Evolutionary conservation across 768 basidiomycete genomes (phyloP), one percentile per base, ranked within the genome.

Genomic region (Candolleomyces aberdarensis): DNA sequence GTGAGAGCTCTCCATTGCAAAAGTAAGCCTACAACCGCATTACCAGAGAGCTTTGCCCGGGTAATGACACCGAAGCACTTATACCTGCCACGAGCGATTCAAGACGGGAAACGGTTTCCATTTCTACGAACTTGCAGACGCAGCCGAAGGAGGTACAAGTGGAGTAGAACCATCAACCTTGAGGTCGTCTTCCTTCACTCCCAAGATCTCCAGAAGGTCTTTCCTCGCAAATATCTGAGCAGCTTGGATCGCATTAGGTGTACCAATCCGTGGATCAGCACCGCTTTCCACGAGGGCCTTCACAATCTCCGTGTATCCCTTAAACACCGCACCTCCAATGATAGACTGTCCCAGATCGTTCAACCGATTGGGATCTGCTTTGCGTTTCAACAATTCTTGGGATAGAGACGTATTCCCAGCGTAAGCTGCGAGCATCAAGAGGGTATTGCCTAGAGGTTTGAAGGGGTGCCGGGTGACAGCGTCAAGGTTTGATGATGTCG

Each of bases 351-450:
- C 84, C 3, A 81, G 78, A 65, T 92, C 89, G 70, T 93, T 93
- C 55, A 85, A 67, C 11, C 84, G 76, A 66, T 91, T 86, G 1
- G 85, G 83, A 70, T 92, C 88, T 43, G 83, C 88, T 2, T 82
- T 82, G 39, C 80, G 78, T 6, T 72, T 65, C 51, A 91, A 71
- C 29, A 93, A 79, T 14, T 78, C 79, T 50, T 75, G 74, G 1
- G 83, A 75, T 19, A 89, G 81, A 1, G 78, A 73, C 0, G 74
- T 70, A 65, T 91, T 87, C 1, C 90, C 90, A 20, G 84, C 79
- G 67, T 92, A 92, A 2, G 90, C 83, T 3, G 87, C 85, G 55
- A 91, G 82, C 89, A 92, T 92, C 57, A 92, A 75, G 6, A 93
- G 76, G 5, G 89, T 89, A 69, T 92, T 92, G 20, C 91, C 91